phyloP scores from a whole-genome alignment of 208 protist genomes.

The Tetramitus jugosus region DNA sequence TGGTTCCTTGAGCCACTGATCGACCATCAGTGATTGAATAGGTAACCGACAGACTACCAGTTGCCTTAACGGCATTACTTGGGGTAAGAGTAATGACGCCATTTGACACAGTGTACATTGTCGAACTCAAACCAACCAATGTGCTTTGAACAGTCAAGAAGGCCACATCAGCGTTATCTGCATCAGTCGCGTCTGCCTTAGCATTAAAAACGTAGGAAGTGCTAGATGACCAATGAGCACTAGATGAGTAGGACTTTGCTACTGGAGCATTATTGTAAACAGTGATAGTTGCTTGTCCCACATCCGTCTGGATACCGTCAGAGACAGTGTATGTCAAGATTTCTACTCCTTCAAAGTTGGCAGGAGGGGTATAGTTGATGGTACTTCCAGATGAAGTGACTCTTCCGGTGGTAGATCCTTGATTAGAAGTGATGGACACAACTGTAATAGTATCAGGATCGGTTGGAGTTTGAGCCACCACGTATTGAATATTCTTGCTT shows the following conservation, averaged over 20 bases:
- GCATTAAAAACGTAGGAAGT: too few species aligned
- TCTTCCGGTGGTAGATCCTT: not conserved
- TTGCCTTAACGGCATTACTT: too few species aligned
- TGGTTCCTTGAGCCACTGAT: not conserved
- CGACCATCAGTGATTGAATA: not conserved
- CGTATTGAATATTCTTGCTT: not conserved
- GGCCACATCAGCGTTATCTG: too few species aligned
- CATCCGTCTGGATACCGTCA: not conserved
- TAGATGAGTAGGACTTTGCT: not conserved
- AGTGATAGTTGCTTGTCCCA: too few species aligned
- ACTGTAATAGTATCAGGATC: slow-evolving; percentile 4
- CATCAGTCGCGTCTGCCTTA: too few species aligned
- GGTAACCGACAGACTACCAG: too few species aligned
- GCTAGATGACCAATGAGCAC: too few species aligned
- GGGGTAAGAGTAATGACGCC: too few species aligned
- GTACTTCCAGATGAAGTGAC: not conserved
- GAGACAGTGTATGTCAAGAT: not conserved
- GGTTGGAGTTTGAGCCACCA: not conserved
- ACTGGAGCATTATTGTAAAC: slow-evolving; percentile 3
- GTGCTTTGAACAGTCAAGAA: too few species aligned
- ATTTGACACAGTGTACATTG: too few species aligned
- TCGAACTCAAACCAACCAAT: too few species aligned
- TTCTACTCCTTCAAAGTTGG: not conserved
- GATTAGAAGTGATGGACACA: too few species aligned
- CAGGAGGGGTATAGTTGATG: not conserved